Percentiles rank a stretch among this genome's conserved stretches.
These are phyloP conservation scores for Lanmaoa pseudosensibilis DNA, from an alignment of 768 basidiomycete genomes.

Conservation along the genomic window DNA sequence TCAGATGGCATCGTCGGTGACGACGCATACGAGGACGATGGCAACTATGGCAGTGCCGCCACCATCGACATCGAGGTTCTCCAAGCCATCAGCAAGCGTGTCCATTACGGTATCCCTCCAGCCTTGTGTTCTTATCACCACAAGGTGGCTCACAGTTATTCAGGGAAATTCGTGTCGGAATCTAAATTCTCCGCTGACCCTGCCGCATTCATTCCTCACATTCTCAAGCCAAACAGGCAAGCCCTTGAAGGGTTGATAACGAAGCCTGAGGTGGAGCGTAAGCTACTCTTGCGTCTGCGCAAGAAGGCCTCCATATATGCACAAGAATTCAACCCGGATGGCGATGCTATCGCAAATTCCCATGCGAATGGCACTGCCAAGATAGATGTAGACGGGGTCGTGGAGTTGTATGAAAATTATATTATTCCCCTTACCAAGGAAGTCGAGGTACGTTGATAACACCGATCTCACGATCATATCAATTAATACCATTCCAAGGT, in stretches of 20 bases:
- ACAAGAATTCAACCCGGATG: slow-evolving; percentile 77
- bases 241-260: slow-evolving; percentile 87
- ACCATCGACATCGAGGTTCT: slow-evolving; percentile 94
- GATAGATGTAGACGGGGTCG: slow-evolving; percentile 91
- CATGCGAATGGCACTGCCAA: slow-evolving; percentile 47
- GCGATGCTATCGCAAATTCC: slow-evolving; percentile 44
- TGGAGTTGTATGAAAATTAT: slow-evolving; percentile 89
- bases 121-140: background rate
- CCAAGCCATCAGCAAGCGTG: slow-evolving; percentile 97
- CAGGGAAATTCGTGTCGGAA: slow-evolving; percentile 99
- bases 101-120: slow-evolving; percentile 84
- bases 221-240: slow-evolving; percentile 70
- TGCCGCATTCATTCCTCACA: slow-evolving; percentile 88
- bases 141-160: slow-evolving; percentile 2
- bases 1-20: slow-evolving; percentile 64
- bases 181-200: slow-evolving; percentile 92
- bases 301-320: slow-evolving; percentile 84
- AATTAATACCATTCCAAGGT: slow-evolving; percentile 52
- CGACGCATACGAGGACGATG: slow-evolving; percentile 85
- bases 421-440: slow-evolving; percentile 98
- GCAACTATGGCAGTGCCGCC: slow-evolving; percentile 95
- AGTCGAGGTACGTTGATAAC: slow-evolving; percentile 74
- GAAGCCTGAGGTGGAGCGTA: slow-evolving; percentile 94
- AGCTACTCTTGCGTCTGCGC: slow-evolving; percentile 75
- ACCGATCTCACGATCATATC: background rate